A percentile compares a stretch with the other conserved stretches of the same genome.
phyloP scores from a whole-genome alignment of 2,329 filamentous ascomycete species.

The Xylariomycetidae sp. region DNA sequence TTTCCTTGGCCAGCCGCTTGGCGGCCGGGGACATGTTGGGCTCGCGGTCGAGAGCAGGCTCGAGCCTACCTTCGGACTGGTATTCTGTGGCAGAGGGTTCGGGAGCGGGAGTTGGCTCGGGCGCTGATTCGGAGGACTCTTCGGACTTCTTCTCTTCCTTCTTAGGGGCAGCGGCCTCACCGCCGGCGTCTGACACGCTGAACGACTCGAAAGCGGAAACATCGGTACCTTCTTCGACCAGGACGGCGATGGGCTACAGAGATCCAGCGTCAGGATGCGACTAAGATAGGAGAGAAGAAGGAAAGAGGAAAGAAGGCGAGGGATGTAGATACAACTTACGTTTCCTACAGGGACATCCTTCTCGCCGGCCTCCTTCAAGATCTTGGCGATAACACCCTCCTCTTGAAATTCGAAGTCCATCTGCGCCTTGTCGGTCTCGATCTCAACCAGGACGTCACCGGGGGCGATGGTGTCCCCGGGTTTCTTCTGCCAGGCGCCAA shows the following conservation, averaged over 20 bases:
- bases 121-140: conserved; percentile 51
- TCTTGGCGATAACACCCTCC: conserved; percentile 90
- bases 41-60: conserved; percentile 80
- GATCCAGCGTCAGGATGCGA: conserved; percentile 8
- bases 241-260: conserved; percentile 82
- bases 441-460: conserved; percentile 94
- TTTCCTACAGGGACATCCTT: conserved; percentile 94
- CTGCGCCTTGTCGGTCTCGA: conserved; percentile 99
- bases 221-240: conserved; percentile 89
- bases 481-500: conserved; percentile 98
- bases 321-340: conserved; percentile 61
- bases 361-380: conserved; percentile 85
- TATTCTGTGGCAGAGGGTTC: conserved; percentile 59
- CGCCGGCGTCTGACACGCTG: conserved; percentile 83
- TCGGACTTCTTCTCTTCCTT: conserved; percentile 66
- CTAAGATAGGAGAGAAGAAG: conserved; percentile 1
- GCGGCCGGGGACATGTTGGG: conserved; percentile 68
- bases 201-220: conserved; percentile 85
- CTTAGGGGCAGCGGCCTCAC: conserved; percentile 61
- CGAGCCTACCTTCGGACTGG: conserved; percentile 69
- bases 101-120: conserved; percentile 55
- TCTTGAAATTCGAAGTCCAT: conserved; percentile 99
- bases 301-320: conserved; percentile 1
- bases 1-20: conserved; percentile 80
- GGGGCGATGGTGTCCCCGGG: conserved; percentile 80